Evolutionary conservation across 805 yeast genomes (phyloP), one percentile per base, ranked within the genome.

Genomic region (Saturnispora galanensis): DNA sequence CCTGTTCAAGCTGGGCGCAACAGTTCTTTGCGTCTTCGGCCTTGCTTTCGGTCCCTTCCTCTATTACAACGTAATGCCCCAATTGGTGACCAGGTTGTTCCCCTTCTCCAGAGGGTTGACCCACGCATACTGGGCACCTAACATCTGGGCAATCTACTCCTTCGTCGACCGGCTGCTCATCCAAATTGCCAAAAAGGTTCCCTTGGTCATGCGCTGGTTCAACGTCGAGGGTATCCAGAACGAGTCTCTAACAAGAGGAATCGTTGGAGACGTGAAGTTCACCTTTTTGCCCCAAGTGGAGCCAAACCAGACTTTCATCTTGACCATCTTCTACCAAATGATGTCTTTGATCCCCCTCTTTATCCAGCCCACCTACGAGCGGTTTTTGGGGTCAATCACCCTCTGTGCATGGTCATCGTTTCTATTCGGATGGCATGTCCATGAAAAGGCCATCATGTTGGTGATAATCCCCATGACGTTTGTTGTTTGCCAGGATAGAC

Each of bases 101-200:
- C 98, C 98, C 5, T 90, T 90, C 59, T 82, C 94, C 41, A 71
- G 97, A 59, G 97, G 97, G 1, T 70, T 93, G 32, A 93, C 97
- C 4, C 98, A 93, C 64, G 96, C 97, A 0, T 93, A 93, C 65
- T 93, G 98, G 97, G 97, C 98, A 1, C 97, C 99, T 12, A 93
- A 93, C 56, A 68, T 88, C 39, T 93, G 99, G 99, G 96, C 98
- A 0, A 54, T 90, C 9, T 93, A 93, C 63, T 84, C 97, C 2
- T 82, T 85, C 51, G 48, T 72, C 11, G 99, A 93, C 62, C 71
- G 95, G 47, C 56, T 81, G 0, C 67, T 88, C 46, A 71, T 82
- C 13, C 70, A 71, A 44, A 76, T 51, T 5, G 31, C 47, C 7
- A 47, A 48, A 26, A 45, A 35, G 31, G 13, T 52, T 13, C 52